Percentiles rank a stretch among this genome's conserved stretches.
These are phyloP conservation scores for Globisporangium paddicum DNA, from an alignment of 352 stramenopile genomes.

Conservation along the genomic window DNA sequence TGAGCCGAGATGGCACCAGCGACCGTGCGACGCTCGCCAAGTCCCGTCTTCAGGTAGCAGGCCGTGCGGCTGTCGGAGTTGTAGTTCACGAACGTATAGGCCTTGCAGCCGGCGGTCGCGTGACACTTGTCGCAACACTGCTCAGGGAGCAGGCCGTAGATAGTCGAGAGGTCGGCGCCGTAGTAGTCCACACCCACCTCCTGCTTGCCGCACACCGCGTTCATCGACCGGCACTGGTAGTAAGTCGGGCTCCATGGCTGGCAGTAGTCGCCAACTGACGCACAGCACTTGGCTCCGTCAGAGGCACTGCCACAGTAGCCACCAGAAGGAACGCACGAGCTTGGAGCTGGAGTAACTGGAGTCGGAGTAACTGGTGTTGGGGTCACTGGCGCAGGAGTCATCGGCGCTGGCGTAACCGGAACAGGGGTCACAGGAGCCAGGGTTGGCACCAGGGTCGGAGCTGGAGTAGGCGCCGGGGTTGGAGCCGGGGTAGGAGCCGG, in stretches of 20 bases:
- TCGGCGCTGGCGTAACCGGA: no score
- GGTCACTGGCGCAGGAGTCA: no score
- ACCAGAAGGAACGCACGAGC: no score
- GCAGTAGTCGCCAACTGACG: constrained; percentile 17
- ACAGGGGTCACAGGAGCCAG: no score
- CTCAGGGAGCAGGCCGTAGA: constrained; percentile 1
- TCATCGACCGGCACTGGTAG: constrained; percentile 24
- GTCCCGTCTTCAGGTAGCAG: constrained; percentile 13
- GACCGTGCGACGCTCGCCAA: background rate
- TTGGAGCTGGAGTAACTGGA: no score
- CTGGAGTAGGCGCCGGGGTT: no score
- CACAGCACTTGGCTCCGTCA: background rate
- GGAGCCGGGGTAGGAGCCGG: no score
- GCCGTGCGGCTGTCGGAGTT: constrained; percentile 7
- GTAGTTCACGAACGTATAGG: constrained; percentile 30
- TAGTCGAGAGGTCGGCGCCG: constrained; percentile 7
- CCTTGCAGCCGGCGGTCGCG: constrained; percentile 18
- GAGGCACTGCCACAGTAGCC: background rate
- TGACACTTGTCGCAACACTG: constrained; percentile 12
- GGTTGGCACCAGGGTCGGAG: no score
- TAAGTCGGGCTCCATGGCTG: constrained; percentile 23
- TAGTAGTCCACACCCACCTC: constrained; percentile 13
- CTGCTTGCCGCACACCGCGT: constrained; percentile 4
- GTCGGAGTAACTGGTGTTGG: no score
- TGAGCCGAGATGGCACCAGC: background rate